These are phyloP conservation scores for Amanita molliuscula DNA, from an alignment of 768 basidiomycete genomes.

Conservation along the genomic window DNA sequence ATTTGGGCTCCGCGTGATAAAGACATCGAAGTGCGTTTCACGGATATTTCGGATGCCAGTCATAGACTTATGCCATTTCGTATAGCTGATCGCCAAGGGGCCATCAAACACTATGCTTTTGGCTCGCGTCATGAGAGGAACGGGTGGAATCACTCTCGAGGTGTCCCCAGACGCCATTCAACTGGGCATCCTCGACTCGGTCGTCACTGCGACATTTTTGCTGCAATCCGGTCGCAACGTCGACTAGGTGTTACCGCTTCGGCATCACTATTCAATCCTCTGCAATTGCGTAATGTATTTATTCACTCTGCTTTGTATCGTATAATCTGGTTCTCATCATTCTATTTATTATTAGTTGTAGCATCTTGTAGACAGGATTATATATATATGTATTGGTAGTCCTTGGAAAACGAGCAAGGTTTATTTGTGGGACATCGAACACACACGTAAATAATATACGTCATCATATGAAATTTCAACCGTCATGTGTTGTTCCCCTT, in stretches of 20 bases:
- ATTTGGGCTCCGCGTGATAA: slow-evolving; percentile 46
- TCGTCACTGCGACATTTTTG: slow-evolving; percentile 41
- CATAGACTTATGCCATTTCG: not conserved
- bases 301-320: not conserved
- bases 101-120: slow-evolving; percentile 25
- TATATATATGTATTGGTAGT: not conserved
- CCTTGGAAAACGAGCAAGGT: too few species aligned
- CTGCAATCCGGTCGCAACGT: slow-evolving; percentile 55
- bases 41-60: not conserved
- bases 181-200: slow-evolving; percentile 39
- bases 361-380: not conserved
- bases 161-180: slow-evolving; percentile 46
- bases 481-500: too few species aligned
- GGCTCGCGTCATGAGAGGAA: slow-evolving; percentile 37
- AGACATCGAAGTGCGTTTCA: slow-evolving; percentile 39
- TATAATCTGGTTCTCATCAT: not conserved
- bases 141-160: slow-evolving; percentile 39
- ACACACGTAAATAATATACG: too few species aligned
- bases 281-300: not conserved
- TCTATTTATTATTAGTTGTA: not conserved
- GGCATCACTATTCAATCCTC: too few species aligned
- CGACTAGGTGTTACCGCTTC: slow-evolving; percentile 25
- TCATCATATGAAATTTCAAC: too few species aligned
- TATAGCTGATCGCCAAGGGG: slow-evolving; percentile 28
- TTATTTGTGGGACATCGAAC: too few species aligned